Conservation (phyloP, 345 rosid species). For the Brassica cretica region DNA sequence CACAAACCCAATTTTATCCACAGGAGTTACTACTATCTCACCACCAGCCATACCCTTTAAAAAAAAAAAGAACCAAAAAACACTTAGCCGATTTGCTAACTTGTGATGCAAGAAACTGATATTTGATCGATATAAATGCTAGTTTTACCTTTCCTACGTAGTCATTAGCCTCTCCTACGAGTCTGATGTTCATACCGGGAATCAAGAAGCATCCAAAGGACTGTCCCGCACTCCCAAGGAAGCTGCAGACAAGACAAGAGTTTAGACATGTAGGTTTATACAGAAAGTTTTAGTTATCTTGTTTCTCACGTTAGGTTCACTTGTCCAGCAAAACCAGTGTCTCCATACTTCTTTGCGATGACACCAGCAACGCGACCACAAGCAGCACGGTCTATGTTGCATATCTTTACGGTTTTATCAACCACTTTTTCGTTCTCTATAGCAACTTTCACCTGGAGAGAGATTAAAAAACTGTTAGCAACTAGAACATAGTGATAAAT, state of each 20-base stretch:
- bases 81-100: neutral
- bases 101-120: conserved; percentile 8
- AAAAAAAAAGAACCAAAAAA: conserved; percentile 26
- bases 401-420: conserved; percentile 68
- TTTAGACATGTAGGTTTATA: neutral
- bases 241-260: conserved; percentile 50
- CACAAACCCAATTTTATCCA: conserved; percentile 69
- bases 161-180: conserved; percentile 96
- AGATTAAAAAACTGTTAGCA: conserved; percentile 5
- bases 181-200: conserved; percentile 90
- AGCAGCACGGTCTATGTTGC: conserved; percentile 92
- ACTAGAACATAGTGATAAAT: neutral
- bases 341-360: conserved; percentile 92
- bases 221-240: conserved; percentile 95
- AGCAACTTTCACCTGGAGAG: conserved; percentile 67
- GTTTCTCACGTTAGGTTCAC: conserved; percentile 81
- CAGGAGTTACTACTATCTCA: conserved; percentile 85
- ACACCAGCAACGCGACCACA: conserved; percentile 95
- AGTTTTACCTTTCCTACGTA: conserved; percentile 90
- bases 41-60: conserved; percentile 98
- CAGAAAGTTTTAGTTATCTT: neutral
- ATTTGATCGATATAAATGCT: neutral
- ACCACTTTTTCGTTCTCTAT: conserved; percentile 81
- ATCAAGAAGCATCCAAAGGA: conserved; percentile 95
- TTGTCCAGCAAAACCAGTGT: conserved; percentile 98